Evolutionary conservation across 2,329 filamentous ascomycete species (phyloP).

Genomic region (Calonectria henricotiae): DNA sequence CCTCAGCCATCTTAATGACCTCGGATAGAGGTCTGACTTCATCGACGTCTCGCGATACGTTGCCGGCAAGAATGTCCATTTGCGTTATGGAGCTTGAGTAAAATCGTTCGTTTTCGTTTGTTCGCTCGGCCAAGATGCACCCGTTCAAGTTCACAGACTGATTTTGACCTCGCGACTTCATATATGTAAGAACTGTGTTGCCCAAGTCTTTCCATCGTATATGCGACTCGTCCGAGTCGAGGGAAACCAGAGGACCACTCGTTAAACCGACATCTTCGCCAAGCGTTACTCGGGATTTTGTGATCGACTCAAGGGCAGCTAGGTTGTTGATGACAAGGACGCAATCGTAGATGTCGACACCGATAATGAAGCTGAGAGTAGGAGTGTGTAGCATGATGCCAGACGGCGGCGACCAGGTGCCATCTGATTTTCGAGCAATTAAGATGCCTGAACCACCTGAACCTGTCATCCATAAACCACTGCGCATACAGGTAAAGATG

Average conservation of each 20-base stretch:
- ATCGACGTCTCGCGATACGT: constrained; percentile 69
- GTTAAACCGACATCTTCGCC: constrained; percentile 86
- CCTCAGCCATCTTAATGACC: constrained; percentile 91
- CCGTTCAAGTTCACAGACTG: constrained; percentile 71
- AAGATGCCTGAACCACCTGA: constrained; percentile 92
- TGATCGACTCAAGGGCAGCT: constrained; percentile 87
- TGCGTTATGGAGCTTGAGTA: constrained; percentile 68
- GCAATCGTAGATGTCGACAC: constrained; percentile 96
- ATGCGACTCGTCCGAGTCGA: constrained; percentile 69
- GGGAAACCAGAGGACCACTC: constrained; percentile 79
- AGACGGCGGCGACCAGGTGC: constrained; percentile 92
- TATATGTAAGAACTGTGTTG: constrained; percentile 72
- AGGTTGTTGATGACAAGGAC: constrained; percentile 93
- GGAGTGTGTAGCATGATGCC: constrained; percentile 93
- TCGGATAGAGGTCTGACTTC: constrained; percentile 78
- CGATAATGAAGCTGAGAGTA: constrained; percentile 89
- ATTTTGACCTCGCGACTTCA: constrained; percentile 73
- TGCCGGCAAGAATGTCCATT: constrained; percentile 72
- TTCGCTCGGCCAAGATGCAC: constrained; percentile 71
- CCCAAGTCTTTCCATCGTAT: constrained; percentile 69
- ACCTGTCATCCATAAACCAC: constrained; percentile 91
- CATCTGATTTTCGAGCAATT: constrained; percentile 86
- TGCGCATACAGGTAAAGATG: constrained; percentile 96
- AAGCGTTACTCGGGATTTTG: constrained; percentile 83
- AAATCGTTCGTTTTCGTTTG: constrained; percentile 75